Evolutionary conservation across 1,284 basidiomycete genomes (phyloP).

Genomic region (Heterobasidion parviporum): DNA sequence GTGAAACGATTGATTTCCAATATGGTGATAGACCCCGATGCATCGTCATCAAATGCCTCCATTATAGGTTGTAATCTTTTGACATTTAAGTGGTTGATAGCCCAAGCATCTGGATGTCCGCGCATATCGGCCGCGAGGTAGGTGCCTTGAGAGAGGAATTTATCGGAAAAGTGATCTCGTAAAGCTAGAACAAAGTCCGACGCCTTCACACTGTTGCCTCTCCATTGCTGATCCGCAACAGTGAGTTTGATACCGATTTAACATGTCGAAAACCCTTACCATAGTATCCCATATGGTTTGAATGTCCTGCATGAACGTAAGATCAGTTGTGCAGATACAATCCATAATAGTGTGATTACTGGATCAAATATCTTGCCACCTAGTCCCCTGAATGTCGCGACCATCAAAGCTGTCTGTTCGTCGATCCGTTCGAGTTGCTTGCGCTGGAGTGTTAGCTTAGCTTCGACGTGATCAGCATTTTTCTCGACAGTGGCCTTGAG

Average conservation of each 20-base stretch:
- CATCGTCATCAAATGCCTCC: constrained; percentile 43
- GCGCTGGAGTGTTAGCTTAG: background rate
- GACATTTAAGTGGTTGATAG: constrained; percentile 33
- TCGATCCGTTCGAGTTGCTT: too few species aligned
- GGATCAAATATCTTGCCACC: constrained; percentile 23
- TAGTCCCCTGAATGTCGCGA: constrained; percentile 20
- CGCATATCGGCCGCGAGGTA: background rate
- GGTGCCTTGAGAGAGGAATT: background rate
- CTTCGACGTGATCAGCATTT: constrained; percentile 22
- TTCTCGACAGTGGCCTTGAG: constrained; percentile 17
- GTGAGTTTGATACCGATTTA: background rate
- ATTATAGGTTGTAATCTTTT: constrained; percentile 33
- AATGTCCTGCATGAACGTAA: constrained; percentile 5
- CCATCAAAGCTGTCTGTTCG: constrained; percentile 20
- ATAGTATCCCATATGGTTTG: constrained; percentile 22
- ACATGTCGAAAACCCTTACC: constrained; percentile 10
- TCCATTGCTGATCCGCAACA: constrained; percentile 20
- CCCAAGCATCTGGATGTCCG: constrained; percentile 25
- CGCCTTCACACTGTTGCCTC: constrained; percentile 23
- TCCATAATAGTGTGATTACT: constrained; percentile 8
- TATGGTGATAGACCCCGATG: constrained; percentile 36
- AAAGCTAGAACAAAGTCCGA: constrained; percentile 26
- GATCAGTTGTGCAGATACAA: background rate
- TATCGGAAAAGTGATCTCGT: constrained; percentile 24
- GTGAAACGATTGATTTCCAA: constrained; percentile 37